Conservation (phyloP, 2,329 filamentous ascomycete genomes). For the Fusarium pseudonygamai region DNA sequence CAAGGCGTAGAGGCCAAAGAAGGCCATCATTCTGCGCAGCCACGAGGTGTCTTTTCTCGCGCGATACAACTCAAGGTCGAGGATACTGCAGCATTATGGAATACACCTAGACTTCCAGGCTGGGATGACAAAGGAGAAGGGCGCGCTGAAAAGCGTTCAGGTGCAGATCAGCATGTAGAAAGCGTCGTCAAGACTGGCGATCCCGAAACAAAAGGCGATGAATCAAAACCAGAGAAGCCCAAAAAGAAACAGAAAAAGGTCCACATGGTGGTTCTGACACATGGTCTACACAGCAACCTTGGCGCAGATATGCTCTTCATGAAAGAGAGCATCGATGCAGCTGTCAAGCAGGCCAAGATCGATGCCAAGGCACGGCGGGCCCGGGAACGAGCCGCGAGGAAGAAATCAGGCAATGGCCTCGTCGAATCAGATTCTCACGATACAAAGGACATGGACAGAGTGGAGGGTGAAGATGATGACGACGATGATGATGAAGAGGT, state of each 20-base stretch:
- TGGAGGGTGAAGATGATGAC: conserved; percentile 55
- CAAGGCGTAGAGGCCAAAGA: conserved; percentile 66
- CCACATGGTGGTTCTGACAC: conserved; percentile 91
- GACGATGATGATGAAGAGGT: conserved; percentile 80
- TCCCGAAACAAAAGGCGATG: conserved; percentile 41
- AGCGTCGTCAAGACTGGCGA: conserved; percentile 48
- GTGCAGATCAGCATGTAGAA: conserved; percentile 47
- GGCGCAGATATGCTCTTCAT: conserved; percentile 96
- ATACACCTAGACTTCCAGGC: conserved; percentile 83
- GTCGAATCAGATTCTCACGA: conserved; percentile 22
- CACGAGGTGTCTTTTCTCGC: conserved; percentile 83
- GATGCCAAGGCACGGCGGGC: conserved; percentile 71
- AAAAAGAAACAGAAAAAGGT: conserved; percentile 80
- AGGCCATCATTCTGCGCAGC: conserved; percentile 68
- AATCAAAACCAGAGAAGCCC: conserved; percentile 41
- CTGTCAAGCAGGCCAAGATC: conserved; percentile 76
- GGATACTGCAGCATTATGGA: conserved; percentile 91
- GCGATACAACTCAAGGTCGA: conserved; percentile 83
- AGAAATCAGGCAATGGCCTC: conserved; percentile 2
- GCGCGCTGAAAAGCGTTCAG: conserved; percentile 32
- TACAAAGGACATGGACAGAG: conserved; percentile 39
- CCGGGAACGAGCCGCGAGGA: conserved; percentile 54
- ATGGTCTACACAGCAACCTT: conserved; percentile 94
- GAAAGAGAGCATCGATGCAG: conserved; percentile 95
- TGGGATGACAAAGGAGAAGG: conserved; percentile 59